These are phyloP conservation scores for Capillidium rhysosporum DNA, from an alignment of 371 early-diverging fungal genomes.

Conservation along the genomic window DNA sequence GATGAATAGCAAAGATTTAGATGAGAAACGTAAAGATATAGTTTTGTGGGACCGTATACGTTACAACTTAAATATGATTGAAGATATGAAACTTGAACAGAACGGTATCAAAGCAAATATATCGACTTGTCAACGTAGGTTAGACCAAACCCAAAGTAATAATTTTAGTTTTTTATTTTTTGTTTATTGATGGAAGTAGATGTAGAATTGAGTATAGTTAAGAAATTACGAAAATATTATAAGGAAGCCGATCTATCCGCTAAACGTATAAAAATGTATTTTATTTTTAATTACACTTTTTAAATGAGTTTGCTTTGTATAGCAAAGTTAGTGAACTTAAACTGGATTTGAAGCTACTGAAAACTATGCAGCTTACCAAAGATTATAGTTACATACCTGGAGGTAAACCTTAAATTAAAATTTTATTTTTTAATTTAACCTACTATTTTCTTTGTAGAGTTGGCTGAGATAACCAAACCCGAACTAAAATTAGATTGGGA, in stretches of 20 bases:
- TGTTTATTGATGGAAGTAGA: too few relatives aligned
- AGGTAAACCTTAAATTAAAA: background rate
- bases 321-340: background rate
- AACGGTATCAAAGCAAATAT: too few relatives aligned
- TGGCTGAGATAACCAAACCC: background rate
- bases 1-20: too few relatives aligned
- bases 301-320: background rate
- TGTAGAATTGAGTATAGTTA: too few relatives aligned
- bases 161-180: too few relatives aligned
- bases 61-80: too few relatives aligned
- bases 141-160: too few relatives aligned
- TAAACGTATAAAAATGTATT: background rate
- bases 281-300: background rate
- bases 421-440: background rate
- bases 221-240: background rate
- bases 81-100: too few relatives aligned
- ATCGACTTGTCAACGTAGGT: too few relatives aligned
- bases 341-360: background rate
- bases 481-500: background rate
- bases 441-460: background rate
- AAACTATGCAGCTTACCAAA: background rate
- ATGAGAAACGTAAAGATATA: too few relatives aligned
- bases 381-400: background rate
- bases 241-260: slow-evolving; percentile 2
- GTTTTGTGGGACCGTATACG: too few relatives aligned